Evolutionary conservation across 2,329 filamentous ascomycete genomes (phyloP).

Genomic region (Fusarium incarnatum): DNA sequence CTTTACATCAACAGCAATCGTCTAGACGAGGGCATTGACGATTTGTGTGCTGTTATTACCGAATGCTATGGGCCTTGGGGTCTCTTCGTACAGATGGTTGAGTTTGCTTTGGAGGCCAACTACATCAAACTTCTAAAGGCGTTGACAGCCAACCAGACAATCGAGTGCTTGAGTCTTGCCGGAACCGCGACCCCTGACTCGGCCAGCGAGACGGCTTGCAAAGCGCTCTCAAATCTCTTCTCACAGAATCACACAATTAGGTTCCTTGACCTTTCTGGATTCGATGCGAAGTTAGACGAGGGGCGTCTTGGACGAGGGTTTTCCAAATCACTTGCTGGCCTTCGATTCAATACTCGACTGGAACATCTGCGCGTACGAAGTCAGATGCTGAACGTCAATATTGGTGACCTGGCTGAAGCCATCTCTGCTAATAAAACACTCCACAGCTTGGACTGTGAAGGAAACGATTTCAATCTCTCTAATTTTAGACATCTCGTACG

Average conservation of each 20-base stretch:
- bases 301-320: constrained; percentile 66
- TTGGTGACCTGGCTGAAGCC: constrained; percentile 63
- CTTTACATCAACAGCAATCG: constrained; percentile 64
- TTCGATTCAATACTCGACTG: constrained; percentile 58
- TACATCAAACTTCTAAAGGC: constrained; percentile 64
- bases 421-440: constrained; percentile 62
- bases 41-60: constrained; percentile 61
- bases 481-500: constrained; percentile 61
- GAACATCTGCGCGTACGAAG: constrained; percentile 67
- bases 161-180: constrained; percentile 65
- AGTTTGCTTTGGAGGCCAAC: constrained; percentile 63
- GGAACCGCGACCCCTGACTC: constrained; percentile 64
- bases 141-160: constrained; percentile 61
- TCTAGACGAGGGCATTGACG: constrained; percentile 63
- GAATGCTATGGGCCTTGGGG: constrained; percentile 61
- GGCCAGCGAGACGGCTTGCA: constrained; percentile 59
- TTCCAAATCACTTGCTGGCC: constrained; percentile 61
- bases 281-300: constrained; percentile 68
- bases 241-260: constrained; percentile 62
- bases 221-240: constrained; percentile 63
- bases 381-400: constrained; percentile 66
- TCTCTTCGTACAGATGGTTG: constrained; percentile 68
- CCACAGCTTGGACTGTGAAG: constrained; percentile 65
- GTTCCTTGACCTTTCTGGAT: constrained; percentile 68
- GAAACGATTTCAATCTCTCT: constrained; percentile 66